Evolutionary conservation across 768 basidiomycete species (phyloP).

Genomic region (Hortiboletus flavorubellus): DNA sequence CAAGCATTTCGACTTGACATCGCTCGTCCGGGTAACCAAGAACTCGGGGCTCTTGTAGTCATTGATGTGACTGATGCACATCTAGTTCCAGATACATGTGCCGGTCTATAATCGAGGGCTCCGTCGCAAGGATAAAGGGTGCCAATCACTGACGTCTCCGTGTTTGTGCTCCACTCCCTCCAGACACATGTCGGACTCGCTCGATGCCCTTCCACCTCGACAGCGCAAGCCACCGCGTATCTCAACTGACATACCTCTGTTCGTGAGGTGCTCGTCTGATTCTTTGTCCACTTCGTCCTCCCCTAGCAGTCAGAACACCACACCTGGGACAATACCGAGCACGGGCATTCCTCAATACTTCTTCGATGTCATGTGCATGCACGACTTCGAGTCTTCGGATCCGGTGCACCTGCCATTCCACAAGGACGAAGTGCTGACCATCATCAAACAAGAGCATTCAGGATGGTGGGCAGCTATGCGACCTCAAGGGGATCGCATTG

Average conservation of each 20-base stretch:
- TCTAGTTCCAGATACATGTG: too few relatives aligned
- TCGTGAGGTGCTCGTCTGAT: constrained; percentile 20
- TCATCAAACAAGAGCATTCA: constrained; percentile 42
- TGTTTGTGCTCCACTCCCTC: neutral
- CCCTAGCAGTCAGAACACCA: constrained; percentile 2
- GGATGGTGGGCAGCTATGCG: constrained; percentile 85
- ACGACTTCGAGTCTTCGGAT: constrained; percentile 48
- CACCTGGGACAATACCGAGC: constrained; percentile 29
- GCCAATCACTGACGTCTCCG: neutral
- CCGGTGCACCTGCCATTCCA: too few relatives aligned
- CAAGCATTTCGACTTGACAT: neutral
- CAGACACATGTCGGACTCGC: constrained; percentile 11
- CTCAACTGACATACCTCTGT: too few relatives aligned
- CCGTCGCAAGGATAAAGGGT: too few relatives aligned
- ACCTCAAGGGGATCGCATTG: constrained; percentile 47
- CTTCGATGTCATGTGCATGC: constrained; percentile 52
- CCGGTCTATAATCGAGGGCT: too few relatives aligned
- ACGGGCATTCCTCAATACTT: constrained; percentile 34
- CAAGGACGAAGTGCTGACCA: too few relatives aligned
- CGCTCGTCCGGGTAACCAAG: neutral
- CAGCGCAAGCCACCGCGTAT: too few relatives aligned
- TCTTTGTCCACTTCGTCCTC: constrained; percentile 25
- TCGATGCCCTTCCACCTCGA: neutral
- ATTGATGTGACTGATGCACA: too few relatives aligned
- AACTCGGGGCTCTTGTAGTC: neutral